Conservation (phyloP, 1,139 yeast genomes). For the Saccharomyces hybrid region DNA sequence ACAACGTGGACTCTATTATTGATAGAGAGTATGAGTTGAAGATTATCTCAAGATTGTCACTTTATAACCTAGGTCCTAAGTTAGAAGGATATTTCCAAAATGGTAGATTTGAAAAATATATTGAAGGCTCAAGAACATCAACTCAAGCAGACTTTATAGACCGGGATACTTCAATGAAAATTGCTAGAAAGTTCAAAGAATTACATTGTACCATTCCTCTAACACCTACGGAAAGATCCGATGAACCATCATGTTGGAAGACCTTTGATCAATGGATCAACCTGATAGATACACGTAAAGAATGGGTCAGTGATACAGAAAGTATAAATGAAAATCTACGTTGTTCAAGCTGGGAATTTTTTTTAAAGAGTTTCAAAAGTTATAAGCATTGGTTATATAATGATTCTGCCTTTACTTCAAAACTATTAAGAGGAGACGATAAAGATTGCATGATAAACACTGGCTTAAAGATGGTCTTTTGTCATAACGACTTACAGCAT, state of each 20-base stretch:
- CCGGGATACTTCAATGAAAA: constrained; percentile 57
- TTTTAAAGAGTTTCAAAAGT: constrained; percentile 39
- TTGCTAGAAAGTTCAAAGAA: constrained; percentile 92
- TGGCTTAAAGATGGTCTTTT: constrained; percentile 47
- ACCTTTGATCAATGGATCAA: constrained; percentile 65
- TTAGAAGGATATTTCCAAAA: constrained; percentile 76
- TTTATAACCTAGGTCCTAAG: constrained; percentile 71
- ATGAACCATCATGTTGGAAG: constrained; percentile 64
- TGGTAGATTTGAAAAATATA: constrained; percentile 87
- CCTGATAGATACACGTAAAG: constrained; percentile 40
- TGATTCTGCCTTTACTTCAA: neutral
- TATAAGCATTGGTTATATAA: constrained; percentile 59
- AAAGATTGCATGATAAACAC: constrained; percentile 38
- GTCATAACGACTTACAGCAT: constrained; percentile 94
- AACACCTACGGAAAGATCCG: constrained; percentile 40
- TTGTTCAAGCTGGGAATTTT: constrained; percentile 42
- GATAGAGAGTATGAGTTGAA: constrained; percentile 72
- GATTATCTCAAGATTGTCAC: constrained; percentile 59
- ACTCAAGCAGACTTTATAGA: constrained; percentile 63
- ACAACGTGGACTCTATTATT: constrained; percentile 72
- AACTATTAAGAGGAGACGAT: neutral
- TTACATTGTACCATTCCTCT: constrained; percentile 71
- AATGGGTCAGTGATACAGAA: constrained; percentile 27
- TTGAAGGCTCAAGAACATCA: constrained; percentile 50
- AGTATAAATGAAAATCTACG: constrained; percentile 39